Base-by-base conservation (phyloP, 495 filamentous ascomycete species). In the Tuber magnatum region DNA sequence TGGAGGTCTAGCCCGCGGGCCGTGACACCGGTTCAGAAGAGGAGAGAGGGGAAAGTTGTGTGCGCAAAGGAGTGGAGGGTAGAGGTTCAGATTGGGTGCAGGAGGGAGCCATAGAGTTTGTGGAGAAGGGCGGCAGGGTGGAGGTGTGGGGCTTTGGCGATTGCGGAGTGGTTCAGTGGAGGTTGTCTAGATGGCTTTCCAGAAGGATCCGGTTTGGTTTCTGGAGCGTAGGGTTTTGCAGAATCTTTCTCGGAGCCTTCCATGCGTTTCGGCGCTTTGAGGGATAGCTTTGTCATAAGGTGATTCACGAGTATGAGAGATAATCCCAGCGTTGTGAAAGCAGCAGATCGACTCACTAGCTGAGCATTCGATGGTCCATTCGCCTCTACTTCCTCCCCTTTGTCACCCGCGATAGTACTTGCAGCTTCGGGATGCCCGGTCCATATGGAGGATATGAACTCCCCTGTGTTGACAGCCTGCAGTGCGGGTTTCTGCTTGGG, bases 1-100 rank as follows among this genome's bases (percentile, higher is more conserved):
- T 94, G 94, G 5, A 99, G 86, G 84, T 99, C 95, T 43, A 98
- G 88, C 81, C 95, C 95, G 73, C 95, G 92, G 32, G 95, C 94
- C 32, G 94, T 92, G 68, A 99, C 94, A 80, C 98, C 95, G 9
- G 95, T 98, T 81, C 93, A 97, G 80, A 99, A 87, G 73, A 99
- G 88, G 32, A 98, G 88, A 0, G 89, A 88, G 2, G 94, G 89
- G 3, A 91, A 86, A 5, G 85, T 86, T 79, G 75, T 83, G 32
- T 78, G 83, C 39, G 91, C 88, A 85, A 95, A 99, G 22, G 92
- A 88, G 68, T 88, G 85, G 14, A 99, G 88, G 9, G 95, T 97
- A 3, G 92, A 86, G 2, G 93, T 95, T 68, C 96, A 92, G 72
- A 93, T 88, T 9, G 91, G 88, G 83, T 98, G 95, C 1, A 92